Evolutionary conservation across 768 basidiomycete genomes (phyloP).

Genomic region (Pulveroboletus frians): DNA sequence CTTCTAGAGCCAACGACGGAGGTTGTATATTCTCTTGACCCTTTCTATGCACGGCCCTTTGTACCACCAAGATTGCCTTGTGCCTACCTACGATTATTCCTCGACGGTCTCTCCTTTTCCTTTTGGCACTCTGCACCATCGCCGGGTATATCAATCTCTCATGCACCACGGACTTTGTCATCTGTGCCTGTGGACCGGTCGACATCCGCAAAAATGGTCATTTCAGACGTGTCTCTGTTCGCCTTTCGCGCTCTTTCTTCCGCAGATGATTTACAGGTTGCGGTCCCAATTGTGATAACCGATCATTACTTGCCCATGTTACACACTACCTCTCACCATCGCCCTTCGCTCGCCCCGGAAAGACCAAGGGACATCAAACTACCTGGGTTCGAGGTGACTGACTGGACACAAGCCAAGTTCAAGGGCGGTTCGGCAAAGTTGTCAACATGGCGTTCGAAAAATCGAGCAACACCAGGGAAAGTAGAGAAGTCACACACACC

Average conservation of each 20-base stretch:
- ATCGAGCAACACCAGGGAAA: slow-evolving; percentile 19
- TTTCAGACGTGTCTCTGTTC: slow-evolving; percentile 55
- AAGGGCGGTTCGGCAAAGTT: slow-evolving; percentile 44
- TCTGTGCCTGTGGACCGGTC: not conserved
- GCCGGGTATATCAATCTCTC: slow-evolving; percentile 2
- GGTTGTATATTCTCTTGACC: slow-evolving; percentile 15
- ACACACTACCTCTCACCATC: slow-evolving; percentile 42
- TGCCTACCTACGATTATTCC: slow-evolving; percentile 50
- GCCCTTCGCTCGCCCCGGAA: slow-evolving; percentile 32
- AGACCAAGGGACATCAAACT: slow-evolving; percentile 29
- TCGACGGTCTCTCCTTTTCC: slow-evolving; percentile 35
- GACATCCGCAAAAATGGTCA: slow-evolving; percentile 15
- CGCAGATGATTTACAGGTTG: slow-evolving; percentile 23
- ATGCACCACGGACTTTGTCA: slow-evolving; percentile 1
- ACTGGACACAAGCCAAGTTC: slow-evolving; percentile 54
- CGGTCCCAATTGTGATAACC: slow-evolving; percentile 67
- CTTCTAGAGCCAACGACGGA: slow-evolving; percentile 30
- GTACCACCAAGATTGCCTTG: slow-evolving; percentile 45
- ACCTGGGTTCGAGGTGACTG: slow-evolving; percentile 53
- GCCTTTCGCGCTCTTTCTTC: slow-evolving; percentile 35
- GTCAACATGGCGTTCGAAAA: slow-evolving; percentile 58
- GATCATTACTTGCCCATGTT: slow-evolving; percentile 63
- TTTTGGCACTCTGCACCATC: slow-evolving; percentile 9
- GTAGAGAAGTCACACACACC: slow-evolving; percentile 17
- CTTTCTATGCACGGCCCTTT: slow-evolving; percentile 58